These are phyloP conservation scores for Fusarium metavorans DNA, from an alignment of 2,329 filamentous ascomycete species.

Conservation along the genomic window DNA sequence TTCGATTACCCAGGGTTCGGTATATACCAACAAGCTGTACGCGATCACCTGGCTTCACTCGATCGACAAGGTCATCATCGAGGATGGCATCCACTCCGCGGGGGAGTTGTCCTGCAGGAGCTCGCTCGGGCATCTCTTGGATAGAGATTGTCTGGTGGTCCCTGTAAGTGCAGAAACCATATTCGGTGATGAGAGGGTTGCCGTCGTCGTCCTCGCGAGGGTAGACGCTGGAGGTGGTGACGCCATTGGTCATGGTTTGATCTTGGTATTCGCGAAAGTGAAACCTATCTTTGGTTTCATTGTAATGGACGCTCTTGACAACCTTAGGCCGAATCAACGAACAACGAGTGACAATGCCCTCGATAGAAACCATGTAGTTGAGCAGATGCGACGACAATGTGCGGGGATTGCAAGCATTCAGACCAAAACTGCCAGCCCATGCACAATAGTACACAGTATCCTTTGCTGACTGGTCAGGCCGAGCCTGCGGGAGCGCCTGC, in stretches of 20 bases:
- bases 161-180: conserved; percentile 93
- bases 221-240: conserved; percentile 91
- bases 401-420: conserved; percentile 93
- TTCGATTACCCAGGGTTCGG: conserved; percentile 92
- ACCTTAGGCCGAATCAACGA: conserved; percentile 96
- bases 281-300: conserved; percentile 87
- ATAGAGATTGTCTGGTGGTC: conserved; percentile 99
- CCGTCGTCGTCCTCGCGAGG: conserved; percentile 93
- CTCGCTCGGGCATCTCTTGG: conserved; percentile 98
- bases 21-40: conserved; percentile 98
- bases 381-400: conserved; percentile 90
- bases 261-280: conserved; percentile 92
- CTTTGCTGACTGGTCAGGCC: conserved; percentile 79
- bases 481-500: conserved; percentile 79
- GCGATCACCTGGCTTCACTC: conserved; percentile 93
- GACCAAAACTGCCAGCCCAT: conserved; percentile 95
- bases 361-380: conserved; percentile 96
- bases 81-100: conserved; percentile 96
- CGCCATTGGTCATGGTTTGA: conserved; percentile 96
- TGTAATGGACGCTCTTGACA: conserved; percentile 98
- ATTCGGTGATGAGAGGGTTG: conserved; percentile 93
- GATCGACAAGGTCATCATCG: conserved; percentile 95
- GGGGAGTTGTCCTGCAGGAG: conserved; percentile 93
- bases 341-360: conserved; percentile 97
- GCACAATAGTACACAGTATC: conserved; percentile 95